Percentiles rank a stretch among this genome's conserved stretches.
These are phyloP conservation scores for Aspergillus amoenus DNA, from an alignment of 2,329 filamentous ascomycete genomes.

Conservation along the genomic window DNA sequence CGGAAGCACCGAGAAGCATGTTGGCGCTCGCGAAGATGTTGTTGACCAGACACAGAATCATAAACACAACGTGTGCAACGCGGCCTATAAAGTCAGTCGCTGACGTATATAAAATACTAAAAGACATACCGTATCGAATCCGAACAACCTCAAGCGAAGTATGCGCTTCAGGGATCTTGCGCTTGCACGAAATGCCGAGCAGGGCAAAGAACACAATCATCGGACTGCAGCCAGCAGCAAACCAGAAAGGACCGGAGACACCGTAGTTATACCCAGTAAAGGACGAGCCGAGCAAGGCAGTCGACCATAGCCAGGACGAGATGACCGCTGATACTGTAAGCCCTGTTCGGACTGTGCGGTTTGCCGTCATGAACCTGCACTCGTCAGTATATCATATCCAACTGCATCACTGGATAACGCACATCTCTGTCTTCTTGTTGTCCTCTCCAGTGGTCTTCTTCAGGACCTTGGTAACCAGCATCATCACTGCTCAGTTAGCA, in stretches of 20 bases:
- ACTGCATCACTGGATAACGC: not conserved
- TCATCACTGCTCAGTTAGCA: constrained; percentile 34
- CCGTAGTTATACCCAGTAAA: constrained; percentile 57
- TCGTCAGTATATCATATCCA: not conserved
- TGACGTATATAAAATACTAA: too few relatives aligned
- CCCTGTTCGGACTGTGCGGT: constrained; percentile 52
- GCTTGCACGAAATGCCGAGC: constrained; percentile 53
- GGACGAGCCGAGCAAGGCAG: constrained; percentile 51
- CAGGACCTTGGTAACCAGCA: constrained; percentile 47
- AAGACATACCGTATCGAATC: constrained; percentile 46
- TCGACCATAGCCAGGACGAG: constrained; percentile 57
- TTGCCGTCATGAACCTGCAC: constrained; percentile 53
- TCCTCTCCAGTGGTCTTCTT: constrained; percentile 53
- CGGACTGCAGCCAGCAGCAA: constrained; percentile 55
- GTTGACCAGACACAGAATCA: constrained; percentile 53
- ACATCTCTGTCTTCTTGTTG: constrained; percentile 55
- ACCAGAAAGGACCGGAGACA: constrained; percentile 58
- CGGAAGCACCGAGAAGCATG: constrained; percentile 51
- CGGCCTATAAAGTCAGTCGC: not conserved
- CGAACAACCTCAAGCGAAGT: constrained; percentile 55
- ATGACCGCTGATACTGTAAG: constrained; percentile 55
- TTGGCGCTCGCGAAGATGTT: constrained; percentile 56
- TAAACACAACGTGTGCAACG: constrained; percentile 52
- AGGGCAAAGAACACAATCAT: constrained; percentile 59
- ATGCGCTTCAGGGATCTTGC: constrained; percentile 55